These are phyloP conservation scores for Penicillium salamii DNA, from an alignment of 495 filamentous ascomycete species.

Conservation along the genomic window DNA sequence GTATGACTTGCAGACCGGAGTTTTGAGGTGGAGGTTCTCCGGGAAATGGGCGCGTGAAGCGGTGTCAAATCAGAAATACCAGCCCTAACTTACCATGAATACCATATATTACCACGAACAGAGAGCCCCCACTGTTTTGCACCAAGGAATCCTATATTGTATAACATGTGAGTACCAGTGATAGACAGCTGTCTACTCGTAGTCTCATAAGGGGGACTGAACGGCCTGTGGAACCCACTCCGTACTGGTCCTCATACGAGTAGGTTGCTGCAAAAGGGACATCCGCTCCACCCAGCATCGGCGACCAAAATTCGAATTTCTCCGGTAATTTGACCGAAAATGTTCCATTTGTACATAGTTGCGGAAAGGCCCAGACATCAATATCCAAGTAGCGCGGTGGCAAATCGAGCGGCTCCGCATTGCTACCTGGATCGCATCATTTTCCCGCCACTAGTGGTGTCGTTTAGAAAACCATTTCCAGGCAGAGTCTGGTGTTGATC, in stretches of 20 bases:
- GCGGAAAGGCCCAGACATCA: not conserved
- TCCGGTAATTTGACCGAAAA: not conserved
- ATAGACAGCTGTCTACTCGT: too few relatives aligned
- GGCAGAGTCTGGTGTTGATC: not conserved
- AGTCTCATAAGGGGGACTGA: too few relatives aligned
- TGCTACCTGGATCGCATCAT: not conserved
- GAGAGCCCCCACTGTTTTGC: not conserved
- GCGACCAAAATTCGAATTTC: not conserved
- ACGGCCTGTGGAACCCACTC: too few relatives aligned
- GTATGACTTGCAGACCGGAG: not conserved
- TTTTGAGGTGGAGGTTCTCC: slow-evolving; percentile 1
- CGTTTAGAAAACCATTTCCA: not conserved
- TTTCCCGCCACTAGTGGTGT: not conserved
- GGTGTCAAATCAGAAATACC: not conserved
- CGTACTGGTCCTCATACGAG: too few relatives aligned
- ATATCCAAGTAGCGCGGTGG: not conserved
- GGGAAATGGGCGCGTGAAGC: not conserved
- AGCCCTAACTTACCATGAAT: not conserved
- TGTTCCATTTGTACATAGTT: not conserved
- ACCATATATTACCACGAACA: not conserved
- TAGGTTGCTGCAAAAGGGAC: too few relatives aligned
- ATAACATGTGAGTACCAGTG: not conserved
- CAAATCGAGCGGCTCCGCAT: not conserved
- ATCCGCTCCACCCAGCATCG: not conserved
- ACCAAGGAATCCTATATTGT: not conserved